Base-by-base conservation (phyloP, 352 stramenopile species). In the Globisporangium canariense region DNA sequence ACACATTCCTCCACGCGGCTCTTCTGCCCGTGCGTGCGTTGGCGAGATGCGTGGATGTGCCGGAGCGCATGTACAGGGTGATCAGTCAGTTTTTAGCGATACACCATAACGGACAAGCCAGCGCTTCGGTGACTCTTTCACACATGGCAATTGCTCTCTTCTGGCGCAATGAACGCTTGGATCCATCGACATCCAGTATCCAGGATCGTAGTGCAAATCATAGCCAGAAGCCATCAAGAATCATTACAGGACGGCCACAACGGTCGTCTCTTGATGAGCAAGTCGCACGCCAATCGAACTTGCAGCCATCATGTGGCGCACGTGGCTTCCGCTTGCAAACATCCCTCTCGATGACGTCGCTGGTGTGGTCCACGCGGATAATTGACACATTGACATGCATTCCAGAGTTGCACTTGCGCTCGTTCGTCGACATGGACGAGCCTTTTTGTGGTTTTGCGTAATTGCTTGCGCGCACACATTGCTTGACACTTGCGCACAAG, bases 301-400 rank as follows among this genome's bases (percentile, higher is more conserved):
- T 36, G 50, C 50, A 56, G 50, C 28, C 50, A 25, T 40, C 22
- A 55, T 55, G 25, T 28, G 25, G 25, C 2, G 25, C 25, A 28
- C 25, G 25, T 28, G 25, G 25, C 25, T 28, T 28, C 25, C 25
- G 25, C 25, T 28, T 28, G 25, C 38, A 18, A 45, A 10, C 0
- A n/a, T 45, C 9, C 5, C 11, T 18, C 14, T 16, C n/a, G 50
- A 36, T 56, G 50, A 56, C 28, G 14, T 20, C 16, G 25, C 8
- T 56, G 25, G 14, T 20, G 50, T 56, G 50, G 50, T 25, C 50
- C 50, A 56, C 50, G n/a, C 34, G 28, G 8, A 56, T 56, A 56
- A 56, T 40, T 56, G 50, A 56, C 50, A 56, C 50, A 56, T 56
- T 56, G 50, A 56, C 28, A 40, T 56, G 28, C 50, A 38, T 38